Percentiles rank a stretch among this genome's conserved stretches.
phyloP scores from a whole-genome alignment of 1,284 basidiomycete species.

The Pisolithus thermaeus region DNA sequence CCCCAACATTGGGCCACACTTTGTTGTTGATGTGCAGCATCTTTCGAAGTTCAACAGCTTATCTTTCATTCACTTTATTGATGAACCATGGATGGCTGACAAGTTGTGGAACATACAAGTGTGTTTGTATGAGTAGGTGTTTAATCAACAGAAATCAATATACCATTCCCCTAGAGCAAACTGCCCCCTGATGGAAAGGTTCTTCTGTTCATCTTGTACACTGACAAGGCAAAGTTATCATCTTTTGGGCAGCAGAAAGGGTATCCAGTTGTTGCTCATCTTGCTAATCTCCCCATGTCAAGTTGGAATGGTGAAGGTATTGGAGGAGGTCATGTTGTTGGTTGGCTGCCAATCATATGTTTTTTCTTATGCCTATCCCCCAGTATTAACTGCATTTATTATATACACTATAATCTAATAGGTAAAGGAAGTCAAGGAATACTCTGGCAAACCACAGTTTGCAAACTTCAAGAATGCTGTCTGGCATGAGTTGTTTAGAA shows the following conservation, averaged over 20 bases:
- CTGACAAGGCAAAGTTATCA: constrained; percentile 41
- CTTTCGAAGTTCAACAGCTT: constrained; percentile 17
- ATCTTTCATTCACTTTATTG: constrained; percentile 17
- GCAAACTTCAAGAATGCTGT: constrained; percentile 30
- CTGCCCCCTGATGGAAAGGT: constrained; percentile 21
- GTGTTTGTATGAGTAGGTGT: constrained; percentile 5
- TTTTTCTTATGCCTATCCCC: not conserved
- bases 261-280: constrained; percentile 36
- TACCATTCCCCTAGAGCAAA: not conserved
- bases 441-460: constrained; percentile 23
- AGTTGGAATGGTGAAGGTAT: constrained; percentile 33
- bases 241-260: constrained; percentile 38
- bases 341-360: constrained; percentile 40
- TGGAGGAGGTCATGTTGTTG: constrained; percentile 37
- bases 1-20: constrained; percentile 13
- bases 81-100: constrained; percentile 28
- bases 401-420: constrained; percentile 3
- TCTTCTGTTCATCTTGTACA: constrained; percentile 32
- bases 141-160: not conserved
- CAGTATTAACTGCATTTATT: not conserved
- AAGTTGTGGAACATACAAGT: constrained; percentile 28
- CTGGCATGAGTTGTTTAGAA: constrained; percentile 28
- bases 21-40: constrained; percentile 9
- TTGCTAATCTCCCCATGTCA: constrained; percentile 30
- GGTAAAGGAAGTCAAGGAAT: constrained; percentile 23